Evolutionary conservation across 169 alveolate genomes (phyloP), one percentile per base, ranked within the genome.

Genomic region (Perkinsus marinus): DNA sequence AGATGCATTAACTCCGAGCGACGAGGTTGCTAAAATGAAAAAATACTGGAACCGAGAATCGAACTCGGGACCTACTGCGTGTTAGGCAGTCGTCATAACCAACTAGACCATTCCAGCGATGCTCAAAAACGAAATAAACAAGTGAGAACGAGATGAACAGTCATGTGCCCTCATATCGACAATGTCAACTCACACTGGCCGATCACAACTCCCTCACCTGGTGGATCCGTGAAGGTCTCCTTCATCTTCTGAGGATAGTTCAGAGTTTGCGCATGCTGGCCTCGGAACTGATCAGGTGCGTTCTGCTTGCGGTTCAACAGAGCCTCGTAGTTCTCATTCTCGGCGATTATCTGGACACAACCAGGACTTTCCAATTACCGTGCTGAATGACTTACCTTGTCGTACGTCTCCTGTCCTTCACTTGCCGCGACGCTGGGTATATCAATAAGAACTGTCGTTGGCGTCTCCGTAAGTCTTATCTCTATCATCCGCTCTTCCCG

Each of bases 201-300:
- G 10, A 6, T 10, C 3, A 41, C 46, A 6, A 41, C 10, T 10
- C 19, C 19, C 46, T 57, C 34, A 57, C 79, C 79, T 19, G 79
- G 79, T 6, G 79, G 79, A 16, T 57, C 79, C 13, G 91, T 57
- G 39, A 90, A 39, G n/a, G 57, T 90, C 68, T 90, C 91, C 69
- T 90, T 90, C 91, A 47, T 90, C 34, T 90, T 90, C 68, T 39
- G 34, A 22, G 57, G 43, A 39, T 43, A 38, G 39, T 90, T 90
- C 30, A 90, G 37, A 22, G 91, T 90, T n/a, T 90, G 91, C 39
- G 43, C 36, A 39, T 90, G 91, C 69, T 90, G 91, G 41, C 69
- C 91, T 37, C 91, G 68, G 39, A 41, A 90, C 69, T 90, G 91
- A 47, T 90, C 91, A 19, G 91, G 79, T 7, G 91, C 91, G 69